These are phyloP conservation scores for Nemania sp. DNA, from an alignment of 2,329 filamentous ascomycete species.

Conservation along the genomic window DNA sequence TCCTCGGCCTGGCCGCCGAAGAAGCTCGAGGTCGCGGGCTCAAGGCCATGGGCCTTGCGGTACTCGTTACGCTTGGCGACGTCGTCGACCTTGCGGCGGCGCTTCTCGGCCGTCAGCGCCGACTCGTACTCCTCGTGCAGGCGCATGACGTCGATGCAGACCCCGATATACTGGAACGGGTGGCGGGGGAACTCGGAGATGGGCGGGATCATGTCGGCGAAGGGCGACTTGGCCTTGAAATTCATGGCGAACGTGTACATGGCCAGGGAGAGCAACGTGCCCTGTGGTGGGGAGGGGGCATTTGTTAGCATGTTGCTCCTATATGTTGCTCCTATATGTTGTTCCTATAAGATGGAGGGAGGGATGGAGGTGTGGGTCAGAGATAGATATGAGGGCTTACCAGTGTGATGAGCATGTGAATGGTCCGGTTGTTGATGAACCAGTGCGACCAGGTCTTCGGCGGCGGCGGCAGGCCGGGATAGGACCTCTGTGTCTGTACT, in stretches of 20 bases:
- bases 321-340: background rate
- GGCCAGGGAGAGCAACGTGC: slow-evolving; percentile 71
- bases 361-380: background rate
- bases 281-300: slow-evolving; percentile 43
- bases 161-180: slow-evolving; percentile 68
- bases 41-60: slow-evolving; percentile 82
- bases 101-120: slow-evolving; percentile 69
- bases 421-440: slow-evolving; percentile 75
- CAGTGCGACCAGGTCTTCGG: slow-evolving; percentile 81
- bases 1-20: slow-evolving; percentile 30
- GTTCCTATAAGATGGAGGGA: background rate
- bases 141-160: slow-evolving; percentile 72
- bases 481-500: slow-evolving; percentile 70
- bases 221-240: slow-evolving; percentile 79
- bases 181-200: slow-evolving; percentile 69
- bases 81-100: slow-evolving; percentile 78
- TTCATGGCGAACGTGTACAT: slow-evolving; percentile 75
- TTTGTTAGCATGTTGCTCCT: slow-evolving; percentile 7
- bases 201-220: slow-evolving; percentile 75
- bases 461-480: slow-evolving; percentile 88
- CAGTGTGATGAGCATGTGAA: slow-evolving; percentile 85
- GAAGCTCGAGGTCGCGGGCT: slow-evolving; percentile 44
- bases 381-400: slow-evolving; percentile 54
- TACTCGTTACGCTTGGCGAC: slow-evolving; percentile 85
- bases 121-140: slow-evolving; percentile 77